Evolutionary conservation across 345 rosid species (phyloP).

Genomic region (Trapa incisa): DNA sequence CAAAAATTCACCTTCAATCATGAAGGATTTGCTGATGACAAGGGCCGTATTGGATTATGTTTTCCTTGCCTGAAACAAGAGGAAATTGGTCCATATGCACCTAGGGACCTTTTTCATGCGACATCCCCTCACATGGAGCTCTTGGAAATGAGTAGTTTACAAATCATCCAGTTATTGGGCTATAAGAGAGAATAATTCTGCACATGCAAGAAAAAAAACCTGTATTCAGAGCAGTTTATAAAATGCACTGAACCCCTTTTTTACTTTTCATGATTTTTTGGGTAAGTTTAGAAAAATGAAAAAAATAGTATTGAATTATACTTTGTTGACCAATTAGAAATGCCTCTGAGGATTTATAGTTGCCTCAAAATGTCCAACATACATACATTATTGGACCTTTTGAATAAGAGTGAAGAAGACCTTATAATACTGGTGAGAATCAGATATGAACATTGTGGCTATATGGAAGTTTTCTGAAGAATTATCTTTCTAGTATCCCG

Average conservation of each 20-base stretch:
- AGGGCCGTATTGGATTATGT: neutral
- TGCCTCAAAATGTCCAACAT: too few species aligned
- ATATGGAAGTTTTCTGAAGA: neutral
- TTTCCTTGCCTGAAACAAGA: neutral
- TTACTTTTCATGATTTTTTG: too few species aligned
- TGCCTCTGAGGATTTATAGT: too few species aligned
- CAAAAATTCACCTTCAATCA: neutral
- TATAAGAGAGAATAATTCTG: neutral
- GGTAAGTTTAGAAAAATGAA: too few species aligned
- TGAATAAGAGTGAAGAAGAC: too few species aligned
- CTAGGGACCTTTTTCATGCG: neutral
- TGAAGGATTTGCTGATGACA: neutral
- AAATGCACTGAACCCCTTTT: too few species aligned
- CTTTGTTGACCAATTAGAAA: too few species aligned
- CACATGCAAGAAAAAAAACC: too few species aligned
- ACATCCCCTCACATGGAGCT: neutral
- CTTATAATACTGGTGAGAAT: neutral
- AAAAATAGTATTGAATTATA: too few species aligned
- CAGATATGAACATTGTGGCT: neutral
- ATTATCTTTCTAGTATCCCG: neutral
- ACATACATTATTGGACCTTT: too few species aligned
- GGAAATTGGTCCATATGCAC: neutral
- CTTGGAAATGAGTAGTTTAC: neutral
- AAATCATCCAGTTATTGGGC: neutral
- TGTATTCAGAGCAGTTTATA: too few species aligned